These are phyloP conservation scores for Pichia ethanolica DNA, from an alignment of 805 yeast genomes.

Conservation along the genomic window DNA sequence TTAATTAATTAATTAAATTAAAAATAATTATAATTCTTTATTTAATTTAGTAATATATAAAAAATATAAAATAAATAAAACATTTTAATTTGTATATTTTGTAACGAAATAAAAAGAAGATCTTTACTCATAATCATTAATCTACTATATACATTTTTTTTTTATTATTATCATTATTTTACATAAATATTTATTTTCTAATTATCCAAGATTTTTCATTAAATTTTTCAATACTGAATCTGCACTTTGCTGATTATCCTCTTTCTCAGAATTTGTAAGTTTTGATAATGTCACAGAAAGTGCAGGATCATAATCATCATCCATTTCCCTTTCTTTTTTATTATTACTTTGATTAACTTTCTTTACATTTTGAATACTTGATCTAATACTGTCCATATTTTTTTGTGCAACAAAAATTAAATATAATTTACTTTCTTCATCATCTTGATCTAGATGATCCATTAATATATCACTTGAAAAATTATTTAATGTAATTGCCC, in stretches of 20 bases:
- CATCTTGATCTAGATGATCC: slow-evolving; percentile 8
- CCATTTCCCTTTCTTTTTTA: background rate
- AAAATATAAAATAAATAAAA: too few relatives aligned
- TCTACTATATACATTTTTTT: too few relatives aligned
- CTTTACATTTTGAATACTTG: background rate
- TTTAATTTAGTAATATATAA: background rate
- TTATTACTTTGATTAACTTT: too few relatives aligned
- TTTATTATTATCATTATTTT: too few relatives aligned
- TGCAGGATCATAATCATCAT: slow-evolving; percentile 6
- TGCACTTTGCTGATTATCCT: background rate
- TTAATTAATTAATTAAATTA: background rate
- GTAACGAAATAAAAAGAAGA: too few relatives aligned
- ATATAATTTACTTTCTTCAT: slow-evolving; percentile 17
- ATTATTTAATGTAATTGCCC: slow-evolving; percentile 15
- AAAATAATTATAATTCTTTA: background rate
- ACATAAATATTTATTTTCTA: too few relatives aligned
- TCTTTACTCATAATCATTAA: too few relatives aligned
- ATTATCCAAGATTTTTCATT: background rate
- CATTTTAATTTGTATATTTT: too few relatives aligned
- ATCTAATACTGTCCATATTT: slow-evolving; percentile 10
- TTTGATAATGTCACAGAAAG: slow-evolving; percentile 3
- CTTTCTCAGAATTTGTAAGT: background rate
- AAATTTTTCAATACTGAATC: background rate
- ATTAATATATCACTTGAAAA: slow-evolving; percentile 16
- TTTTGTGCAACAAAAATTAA: slow-evolving; percentile 23